Percentiles rank a stretch among this genome's conserved stretches.
Evolutionary conservation across 2,329 filamentous ascomycete genomes (phyloP).

Genomic region (Nothophaeocryptopus gaeumannii): DNA sequence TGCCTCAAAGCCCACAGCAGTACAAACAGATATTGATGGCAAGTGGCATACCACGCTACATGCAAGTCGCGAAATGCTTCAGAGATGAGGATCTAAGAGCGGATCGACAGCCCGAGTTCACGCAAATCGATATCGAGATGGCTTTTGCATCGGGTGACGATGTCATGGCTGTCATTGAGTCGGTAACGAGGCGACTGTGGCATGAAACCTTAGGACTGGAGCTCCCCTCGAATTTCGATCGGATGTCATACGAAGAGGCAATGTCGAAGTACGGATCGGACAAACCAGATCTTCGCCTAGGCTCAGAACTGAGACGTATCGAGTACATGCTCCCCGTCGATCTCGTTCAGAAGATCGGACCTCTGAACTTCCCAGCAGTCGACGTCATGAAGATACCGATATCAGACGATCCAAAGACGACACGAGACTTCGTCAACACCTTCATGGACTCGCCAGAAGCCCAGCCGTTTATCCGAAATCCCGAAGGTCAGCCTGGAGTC

Average conservation of each 20-base stretch:
- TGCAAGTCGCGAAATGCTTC: conserved; percentile 91
- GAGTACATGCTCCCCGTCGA: conserved; percentile 61
- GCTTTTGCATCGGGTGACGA: conserved; percentile 71
- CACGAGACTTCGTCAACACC: conserved; percentile 59
- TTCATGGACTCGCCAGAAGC: conserved; percentile 68
- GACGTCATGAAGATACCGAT: conserved; percentile 71
- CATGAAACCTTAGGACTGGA: conserved; percentile 45
- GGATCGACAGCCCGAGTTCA: conserved; percentile 95
- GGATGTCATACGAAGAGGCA: conserved; percentile 69
- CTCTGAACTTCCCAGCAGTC: conserved; percentile 64
- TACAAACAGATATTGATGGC: conserved; percentile 99
- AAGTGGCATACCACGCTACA: conserved; percentile 77
- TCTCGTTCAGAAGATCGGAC: conserved; percentile 72
- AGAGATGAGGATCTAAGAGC: conserved; percentile 90
- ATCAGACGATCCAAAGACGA: conserved; percentile 51
- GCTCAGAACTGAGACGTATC: conserved; percentile 62
- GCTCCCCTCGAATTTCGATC: conserved; percentile 50
- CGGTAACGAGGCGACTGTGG: conserved; percentile 57
- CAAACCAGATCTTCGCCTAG: conserved; percentile 84
- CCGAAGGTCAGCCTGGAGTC: conserved; percentile 74
- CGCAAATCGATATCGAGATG: conserved; percentile 93
- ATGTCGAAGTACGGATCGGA: conserved; percentile 83
- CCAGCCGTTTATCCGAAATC: conserved; percentile 62
- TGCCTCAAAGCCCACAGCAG: conserved; percentile 95
- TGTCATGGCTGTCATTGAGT: conserved; percentile 62